Evolutionary conservation across 495 filamentous ascomycete genomes (phyloP), one percentile per base, ranked within the genome.

Genomic region (Neurospora sp.): DNA sequence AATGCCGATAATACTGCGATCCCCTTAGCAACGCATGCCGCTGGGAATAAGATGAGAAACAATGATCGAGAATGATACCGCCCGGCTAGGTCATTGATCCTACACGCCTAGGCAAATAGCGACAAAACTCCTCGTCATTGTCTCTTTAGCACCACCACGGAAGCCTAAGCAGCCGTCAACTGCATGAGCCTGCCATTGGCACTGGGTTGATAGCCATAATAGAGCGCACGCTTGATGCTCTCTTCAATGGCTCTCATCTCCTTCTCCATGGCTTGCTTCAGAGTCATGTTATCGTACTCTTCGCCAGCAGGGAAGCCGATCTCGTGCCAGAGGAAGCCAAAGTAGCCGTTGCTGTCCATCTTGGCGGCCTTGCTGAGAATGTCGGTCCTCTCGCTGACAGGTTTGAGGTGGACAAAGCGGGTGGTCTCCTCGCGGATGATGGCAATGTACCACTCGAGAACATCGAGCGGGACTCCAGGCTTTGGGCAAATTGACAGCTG

Each of bases 391-490:
- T 79, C 75, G 70, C 41, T 39, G 18, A 81, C 41, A 35, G 75
- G 38, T 44, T 78, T 70, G 20, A 65, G 16, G 6, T 78, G 39
- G 8, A 80, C 70, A 18, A 69, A 45, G 3, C 78, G 74, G 1
- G 68, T 80, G 0, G 86, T 86, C 70, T 85, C 82, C 41, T 85
- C 82, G 40, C 84, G 85, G 61, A 90, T 83, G 35, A 88, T 69
- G 39, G 80, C 76, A 31, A 87, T 84, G 78, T 87, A 89, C 78
- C 83, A 89, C 85, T 85, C 81, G 35, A 87, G 72, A 16, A 87
- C 68, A 72, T 88, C 87, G 6, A 75, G 14, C 0, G 84, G 82
- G 1, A 79, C 71, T 22, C 76, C 77, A 5, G 82, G 79, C 74
- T 83, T 86, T 7, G 83, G 79, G 38, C 78, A 77, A 35, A 88